Evolutionary conservation across 192 early-diverging fungal genomes (phyloP).

Genomic region (Endogone sp.): DNA sequence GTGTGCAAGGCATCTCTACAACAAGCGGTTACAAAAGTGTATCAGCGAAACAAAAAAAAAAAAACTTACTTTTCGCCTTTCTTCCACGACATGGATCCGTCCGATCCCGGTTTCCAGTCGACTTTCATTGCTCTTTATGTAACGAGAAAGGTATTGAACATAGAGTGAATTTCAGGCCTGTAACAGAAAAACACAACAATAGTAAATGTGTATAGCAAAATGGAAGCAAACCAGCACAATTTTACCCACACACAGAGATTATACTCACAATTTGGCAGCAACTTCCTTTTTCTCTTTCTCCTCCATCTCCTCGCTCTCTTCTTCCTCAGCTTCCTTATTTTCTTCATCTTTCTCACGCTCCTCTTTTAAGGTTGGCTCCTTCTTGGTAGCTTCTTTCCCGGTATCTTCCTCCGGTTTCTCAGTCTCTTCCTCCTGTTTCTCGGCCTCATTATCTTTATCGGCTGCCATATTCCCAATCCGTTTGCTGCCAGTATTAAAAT

Average conservation of each 20-base stretch:
- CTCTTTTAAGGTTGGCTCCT: slow-evolving; percentile 3
- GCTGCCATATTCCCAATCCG: slow-evolving; percentile 5
- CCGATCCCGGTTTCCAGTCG: slow-evolving; percentile 1
- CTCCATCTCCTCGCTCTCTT: slow-evolving; percentile 20
- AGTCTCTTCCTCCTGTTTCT: background rate
- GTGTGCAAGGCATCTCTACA: background rate
- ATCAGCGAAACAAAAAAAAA: too few relatives aligned
- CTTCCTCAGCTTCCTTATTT: slow-evolving; percentile 18
- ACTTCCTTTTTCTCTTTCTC: slow-evolving; percentile 9
- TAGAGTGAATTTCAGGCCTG: background rate
- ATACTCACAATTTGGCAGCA: slow-evolving; percentile 17
- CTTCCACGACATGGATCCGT: slow-evolving; percentile 23
- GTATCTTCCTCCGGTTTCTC: slow-evolving; percentile 16
- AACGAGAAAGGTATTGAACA: background rate
- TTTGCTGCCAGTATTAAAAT: background rate
- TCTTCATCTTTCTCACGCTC: slow-evolving; percentile 5
- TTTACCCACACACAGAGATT: background rate
- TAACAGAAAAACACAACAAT: background rate
- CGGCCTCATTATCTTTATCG: too few relatives aligned
- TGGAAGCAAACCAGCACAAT: background rate
- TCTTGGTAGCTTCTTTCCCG: slow-evolving; percentile 2
- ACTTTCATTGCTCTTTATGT: slow-evolving; percentile 3
- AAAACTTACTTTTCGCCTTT: slow-evolving; percentile 10
- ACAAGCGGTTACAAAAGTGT: too few relatives aligned
- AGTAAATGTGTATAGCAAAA: too few relatives aligned